Evolutionary conservation across 805 yeast genomes (phyloP).

Genomic region (Lipomyces kockii): DNA sequence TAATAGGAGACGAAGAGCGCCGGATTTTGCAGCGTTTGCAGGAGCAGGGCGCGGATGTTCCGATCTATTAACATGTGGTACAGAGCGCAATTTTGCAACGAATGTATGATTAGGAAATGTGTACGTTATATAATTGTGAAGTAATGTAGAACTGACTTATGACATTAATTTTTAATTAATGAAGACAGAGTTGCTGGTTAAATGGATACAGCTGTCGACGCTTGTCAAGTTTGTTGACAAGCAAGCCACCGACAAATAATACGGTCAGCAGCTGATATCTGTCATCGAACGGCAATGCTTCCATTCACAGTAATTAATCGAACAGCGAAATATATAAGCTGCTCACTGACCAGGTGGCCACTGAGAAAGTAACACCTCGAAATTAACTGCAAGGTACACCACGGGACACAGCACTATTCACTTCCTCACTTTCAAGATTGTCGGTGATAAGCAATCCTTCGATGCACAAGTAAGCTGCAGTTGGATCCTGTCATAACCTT

Average conservation of each 20-base stretch:
- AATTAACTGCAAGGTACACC: neutral
- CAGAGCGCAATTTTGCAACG: neutral
- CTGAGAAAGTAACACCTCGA: neutral
- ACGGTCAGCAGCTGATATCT: no score
- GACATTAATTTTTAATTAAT: neutral
- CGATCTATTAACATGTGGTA: neutral
- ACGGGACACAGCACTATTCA: no score
- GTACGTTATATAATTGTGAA: neutral
- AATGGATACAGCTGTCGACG: no score
- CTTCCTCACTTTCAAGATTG: neutral
- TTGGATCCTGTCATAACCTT: no score
- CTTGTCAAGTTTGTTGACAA: no score
- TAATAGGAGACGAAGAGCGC: neutral
- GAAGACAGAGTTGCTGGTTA: neutral
- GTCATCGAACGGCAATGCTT: neutral
- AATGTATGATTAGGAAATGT: neutral
- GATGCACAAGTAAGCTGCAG: no score
- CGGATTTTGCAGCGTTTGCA: neutral
- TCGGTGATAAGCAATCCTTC: neutral
- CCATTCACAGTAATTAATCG: neutral
- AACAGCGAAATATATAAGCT: neutral
- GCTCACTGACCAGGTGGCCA: slow-evolving; percentile 1
- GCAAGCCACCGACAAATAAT: no score
- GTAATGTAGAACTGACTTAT: no score
- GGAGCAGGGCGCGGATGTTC: slow-evolving; percentile 7